Evolutionary conservation across 306 rosid genomes (phyloP).

Genomic region (Lathyrus tuberosus): DNA sequence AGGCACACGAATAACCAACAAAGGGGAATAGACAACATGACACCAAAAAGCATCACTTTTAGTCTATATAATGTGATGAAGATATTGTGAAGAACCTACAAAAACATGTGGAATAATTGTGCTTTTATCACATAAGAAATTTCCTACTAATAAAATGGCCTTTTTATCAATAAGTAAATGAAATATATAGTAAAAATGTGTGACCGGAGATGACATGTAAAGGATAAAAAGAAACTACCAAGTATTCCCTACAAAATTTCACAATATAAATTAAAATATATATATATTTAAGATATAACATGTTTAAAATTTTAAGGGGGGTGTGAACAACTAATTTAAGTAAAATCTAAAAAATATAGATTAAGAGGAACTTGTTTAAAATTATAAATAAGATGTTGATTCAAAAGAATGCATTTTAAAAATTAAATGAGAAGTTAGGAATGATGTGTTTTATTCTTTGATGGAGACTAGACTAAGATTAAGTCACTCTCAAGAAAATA

Average conservation of each 20-base stretch:
- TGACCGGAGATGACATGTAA: constrained; percentile 30
- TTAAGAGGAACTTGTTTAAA: background rate
- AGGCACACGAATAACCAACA: constrained; percentile 35
- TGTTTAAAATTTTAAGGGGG: constrained; percentile 22
- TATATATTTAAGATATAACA: constrained; percentile 6
- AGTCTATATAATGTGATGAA: constrained; percentile 24
- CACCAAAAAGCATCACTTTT: constrained; percentile 33
- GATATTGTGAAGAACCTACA: constrained; percentile 17
- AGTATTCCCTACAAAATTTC: background rate
- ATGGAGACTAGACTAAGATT: constrained; percentile 14
- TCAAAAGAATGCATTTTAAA: constrained; percentile 14
- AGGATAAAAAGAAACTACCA: constrained; percentile 19
- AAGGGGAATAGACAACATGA: constrained; percentile 26
- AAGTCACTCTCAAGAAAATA: constrained; percentile 1
- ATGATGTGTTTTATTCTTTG: constrained; percentile 7
- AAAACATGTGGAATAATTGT: constrained; percentile 24
- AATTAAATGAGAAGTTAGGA: constrained; percentile 16
- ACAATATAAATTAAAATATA: constrained; percentile 18
- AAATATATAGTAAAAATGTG: constrained; percentile 1
- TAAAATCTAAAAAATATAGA: background rate
- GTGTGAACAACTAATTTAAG: constrained; percentile 7
- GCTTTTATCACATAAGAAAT: constrained; percentile 21
- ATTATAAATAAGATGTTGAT: background rate
- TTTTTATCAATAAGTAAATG: background rate
- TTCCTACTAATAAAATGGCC: background rate